These are phyloP conservation scores for Verticillium klebahnii DNA, from an alignment of 2,329 filamentous ascomycete species.

Conservation along the genomic window DNA sequence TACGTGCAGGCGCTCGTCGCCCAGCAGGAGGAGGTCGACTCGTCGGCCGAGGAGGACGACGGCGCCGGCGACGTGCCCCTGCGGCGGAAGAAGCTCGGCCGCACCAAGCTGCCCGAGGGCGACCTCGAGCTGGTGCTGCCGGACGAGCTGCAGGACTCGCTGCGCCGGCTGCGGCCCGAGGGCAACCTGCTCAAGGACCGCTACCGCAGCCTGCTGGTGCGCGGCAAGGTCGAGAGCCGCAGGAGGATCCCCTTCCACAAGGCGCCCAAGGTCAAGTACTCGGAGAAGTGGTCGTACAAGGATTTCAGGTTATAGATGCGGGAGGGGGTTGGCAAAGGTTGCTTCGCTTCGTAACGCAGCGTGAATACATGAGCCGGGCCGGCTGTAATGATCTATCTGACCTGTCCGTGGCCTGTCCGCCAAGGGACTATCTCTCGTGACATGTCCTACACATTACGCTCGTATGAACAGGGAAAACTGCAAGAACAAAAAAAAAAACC, in stretches of 20 bases:
- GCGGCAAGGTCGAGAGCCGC: conserved; percentile 83
- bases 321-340: neutral
- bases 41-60: conserved; percentile 41
- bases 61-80: conserved; percentile 61
- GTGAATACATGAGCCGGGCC: neutral
- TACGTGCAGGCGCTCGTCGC: conserved; percentile 33
- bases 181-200: conserved; percentile 92
- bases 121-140: conserved; percentile 76
- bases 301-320: conserved; percentile 57
- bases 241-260: conserved; percentile 75
- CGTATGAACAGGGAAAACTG: neutral
- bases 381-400: neutral
- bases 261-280: conserved; percentile 74
- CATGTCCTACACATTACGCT: conserved; percentile 6
- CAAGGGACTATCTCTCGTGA: neutral
- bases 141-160: conserved; percentile 76
- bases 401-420: neutral
- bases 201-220: conserved; percentile 81
- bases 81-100: conserved; percentile 69
- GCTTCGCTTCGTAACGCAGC: neutral
- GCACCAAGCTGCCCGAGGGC: conserved; percentile 69
- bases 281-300: conserved; percentile 98
- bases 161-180: conserved; percentile 83
- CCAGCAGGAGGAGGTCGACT: conserved; percentile 27
- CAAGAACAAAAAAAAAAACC: neutral